Base-by-base conservation (phyloP, 352 stramenopile species). In the Globisporangium lucens region DNA sequence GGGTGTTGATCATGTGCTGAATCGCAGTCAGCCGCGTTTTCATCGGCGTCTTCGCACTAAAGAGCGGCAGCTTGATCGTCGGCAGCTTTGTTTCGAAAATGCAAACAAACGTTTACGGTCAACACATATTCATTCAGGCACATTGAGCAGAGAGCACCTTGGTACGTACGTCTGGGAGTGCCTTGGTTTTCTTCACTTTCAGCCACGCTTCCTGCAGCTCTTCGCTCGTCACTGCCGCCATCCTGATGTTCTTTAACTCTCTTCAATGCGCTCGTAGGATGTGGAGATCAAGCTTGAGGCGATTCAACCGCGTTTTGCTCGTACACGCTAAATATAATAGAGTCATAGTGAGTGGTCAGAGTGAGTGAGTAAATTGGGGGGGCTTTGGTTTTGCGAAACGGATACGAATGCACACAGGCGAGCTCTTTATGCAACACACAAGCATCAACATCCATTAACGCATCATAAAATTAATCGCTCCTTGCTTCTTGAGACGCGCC, bases 381-480 rank as follows among this genome's bases (percentile, higher is more conserved):
- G 41, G 20, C 33, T 9, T 24, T 12, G 10, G 33, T 29, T 61
- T 61, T 4, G 33, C 36, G 56, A 69, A 65, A 65, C 55, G 36
- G 27, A 69, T 57, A 15, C 20, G 43, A 61, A 61, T 49, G 9
- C 13, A 22, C 33, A 49, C 30, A 38, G 5, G 1, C 55, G 15
- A 15, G 20, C 30, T 38, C 33, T 46, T 12, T 61, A 43, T 47
- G 27, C 52, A 58, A 43, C 47, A 33, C 36, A 49, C 33, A 61
- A 10, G n/a, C 56, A 22, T n/a, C 33, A 49, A 41, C 33, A 71
- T 62, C 30, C 47, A 74, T 67, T 75, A 87, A 80, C 81, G 77
- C 74, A 87, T 77, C 83, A 92, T 94, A 76, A 91, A 94, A 71
- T 90, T 91, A 66, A 94, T 69, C n/a, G 86, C 86, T 22, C 86